Base-by-base conservation (phyloP, 2,329 filamentous ascomycete genomes). In the Colletotrichum sp. region DNA sequence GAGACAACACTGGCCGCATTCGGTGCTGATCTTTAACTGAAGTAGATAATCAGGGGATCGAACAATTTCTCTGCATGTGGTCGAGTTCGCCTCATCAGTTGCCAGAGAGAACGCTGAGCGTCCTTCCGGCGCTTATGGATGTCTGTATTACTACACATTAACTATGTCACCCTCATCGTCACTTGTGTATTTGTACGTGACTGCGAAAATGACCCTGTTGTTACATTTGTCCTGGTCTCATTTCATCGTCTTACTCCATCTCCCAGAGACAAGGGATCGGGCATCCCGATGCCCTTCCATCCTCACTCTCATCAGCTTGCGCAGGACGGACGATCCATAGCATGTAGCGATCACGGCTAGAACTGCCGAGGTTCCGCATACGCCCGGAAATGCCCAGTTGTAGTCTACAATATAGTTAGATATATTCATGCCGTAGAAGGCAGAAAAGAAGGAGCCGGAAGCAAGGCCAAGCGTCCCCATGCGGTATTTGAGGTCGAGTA, bases 391-490 rank as follows among this genome's bases (percentile, higher is more conserved):
- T 10, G 96, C 96, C 84, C 95, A 91, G 84, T 95, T 91, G 3
- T 94, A 96, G 83, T 98, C 96, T 87, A 98, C 96, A 80, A 98
- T 95, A 84, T 98, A 98, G 86, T 98, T 98, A 83, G 98, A 97
- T 78, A 99, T 88, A 86, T 99, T 99, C 96, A 98, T 98, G 80
- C 96, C 96, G 89, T 98, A 98, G n/a, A 98, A 92, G 16, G 96
- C 96, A 13, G 97, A 97, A 80, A 98, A 91, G 82, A 98, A 97
- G 65, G 97, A 98, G 70, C 96, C 97, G 81, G 96, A 95, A 70
- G 95, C 96, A 64, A 98, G 92, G 18, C 96, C 96, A 5, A 99
- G 91, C 1, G 97, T 98, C 70, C 96, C 95, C 76, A 98, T 96
- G 82, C 94, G 97, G 86, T 98, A 98, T 83, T 97, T 98, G 79